Evolutionary conservation across 208 protist species (phyloP).

Genomic region (Wallacemonas sp.): DNA sequence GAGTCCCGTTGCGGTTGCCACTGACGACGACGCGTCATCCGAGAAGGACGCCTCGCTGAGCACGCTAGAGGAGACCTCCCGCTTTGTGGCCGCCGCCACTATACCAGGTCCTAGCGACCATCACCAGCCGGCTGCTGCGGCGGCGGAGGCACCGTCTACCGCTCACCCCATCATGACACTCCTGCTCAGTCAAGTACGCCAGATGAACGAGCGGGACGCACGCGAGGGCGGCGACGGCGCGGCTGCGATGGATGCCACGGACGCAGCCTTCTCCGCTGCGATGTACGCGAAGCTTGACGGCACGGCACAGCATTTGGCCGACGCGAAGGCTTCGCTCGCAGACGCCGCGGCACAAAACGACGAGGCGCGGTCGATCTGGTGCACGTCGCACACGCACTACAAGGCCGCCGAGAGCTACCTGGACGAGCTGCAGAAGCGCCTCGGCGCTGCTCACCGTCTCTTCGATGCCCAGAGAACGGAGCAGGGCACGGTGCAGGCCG

Average conservation of each 20-base stretch:
- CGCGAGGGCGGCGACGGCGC: no score
- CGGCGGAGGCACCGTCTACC: not conserved
- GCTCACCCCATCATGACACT: not conserved
- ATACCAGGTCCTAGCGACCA: no score
- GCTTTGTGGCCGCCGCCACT: not conserved
- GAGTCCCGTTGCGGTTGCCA: no score
- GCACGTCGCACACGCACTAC: conserved; percentile 32
- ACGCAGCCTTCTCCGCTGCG: not conserved
- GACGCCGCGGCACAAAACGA: conserved; percentile 5
- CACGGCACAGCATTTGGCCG: conserved; percentile 5
- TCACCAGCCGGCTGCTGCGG: not conserved
- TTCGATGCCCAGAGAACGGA: conserved; percentile 64
- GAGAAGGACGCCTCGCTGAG: not conserved
- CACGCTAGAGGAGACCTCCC: not conserved
- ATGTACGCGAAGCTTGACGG: conserved; percentile 20
- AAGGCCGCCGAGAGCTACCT: conserved; percentile 42
- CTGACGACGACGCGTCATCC: no score
- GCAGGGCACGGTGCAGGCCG: conserved; percentile 65
- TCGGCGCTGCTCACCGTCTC: conserved; percentile 46
- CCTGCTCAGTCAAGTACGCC: not conserved
- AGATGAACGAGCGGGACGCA: not conserved
- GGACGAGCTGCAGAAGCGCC: conserved; percentile 38
- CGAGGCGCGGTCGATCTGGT: conserved; percentile 36
- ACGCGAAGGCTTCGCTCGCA: conserved; percentile 7
- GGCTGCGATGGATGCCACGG: not conserved